Base-by-base conservation (phyloP, 148 eudicot genomes). In the Talinum fruticosum region DNA sequence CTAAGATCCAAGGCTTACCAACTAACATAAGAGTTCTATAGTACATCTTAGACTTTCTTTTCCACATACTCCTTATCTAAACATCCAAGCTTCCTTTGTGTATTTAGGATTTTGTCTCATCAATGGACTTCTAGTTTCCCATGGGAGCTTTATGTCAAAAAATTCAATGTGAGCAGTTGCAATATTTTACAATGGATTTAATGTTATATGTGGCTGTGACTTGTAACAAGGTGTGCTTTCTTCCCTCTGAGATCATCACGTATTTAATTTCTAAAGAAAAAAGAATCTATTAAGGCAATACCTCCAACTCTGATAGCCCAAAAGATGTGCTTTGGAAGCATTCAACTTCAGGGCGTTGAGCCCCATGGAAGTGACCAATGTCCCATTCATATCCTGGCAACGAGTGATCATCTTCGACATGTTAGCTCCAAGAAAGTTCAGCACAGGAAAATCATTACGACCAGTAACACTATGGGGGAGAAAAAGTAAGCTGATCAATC, bases 321-420 rank as follows among this genome's bases (percentile, higher is more conserved):
- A 88, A 92, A n/a, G 97, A 89, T 78, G 97, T 95, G 92, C 90
- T 91, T 73, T 87, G 86, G 79, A 95, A 95, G 88, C 96, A 91
- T 79, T 95, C 99, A 66, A 95, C 97, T 76, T 95, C 90, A 69
- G 99, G 99, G 74, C 99, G 87, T 33, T 82, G 88, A 78, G 97
- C 94, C 74, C 97, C 97, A 77, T 83, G 82, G 83, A 95, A 95
- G 69, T 95, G 99, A 69, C 99, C 99, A 76, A 95, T 87, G 77
- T 95, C 99, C 97, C 99, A 92, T 84, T 95, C 99, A 87, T 95
- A 95, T 78, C 98, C 98, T 95, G 86, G 75, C 73, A 66, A 33
- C 64, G 82, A 76, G 74, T 66, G 74, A 72, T 74, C 57, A 73
- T 44, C 32, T 24, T 64, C 24, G 37, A 73, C 35, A 73, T 37